Evolutionary conservation across 2,329 filamentous ascomycete genomes (phyloP).

Genomic region (Penicillium sp.): DNA sequence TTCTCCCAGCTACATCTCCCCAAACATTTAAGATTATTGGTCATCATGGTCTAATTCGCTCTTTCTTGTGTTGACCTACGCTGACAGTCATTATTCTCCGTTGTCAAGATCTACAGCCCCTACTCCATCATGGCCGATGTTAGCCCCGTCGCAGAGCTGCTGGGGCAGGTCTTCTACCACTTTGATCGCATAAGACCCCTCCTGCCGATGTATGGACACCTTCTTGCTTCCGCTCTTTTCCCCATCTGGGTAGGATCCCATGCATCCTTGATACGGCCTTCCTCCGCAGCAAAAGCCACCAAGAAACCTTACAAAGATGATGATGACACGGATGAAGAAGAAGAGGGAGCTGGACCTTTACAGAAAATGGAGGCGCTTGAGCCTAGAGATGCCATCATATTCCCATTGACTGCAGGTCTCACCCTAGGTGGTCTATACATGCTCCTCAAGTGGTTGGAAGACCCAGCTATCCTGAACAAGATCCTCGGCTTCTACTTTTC

Average conservation of each 20-base stretch:
- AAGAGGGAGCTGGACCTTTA: slow-evolving; percentile 55
- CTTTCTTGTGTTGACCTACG: not conserved
- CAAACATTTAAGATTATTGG: not conserved
- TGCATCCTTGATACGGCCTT: slow-evolving; percentile 79
- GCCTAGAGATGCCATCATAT: slow-evolving; percentile 78
- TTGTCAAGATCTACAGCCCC: not conserved
- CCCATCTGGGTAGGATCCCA: slow-evolving; percentile 85
- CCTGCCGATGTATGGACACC: slow-evolving; percentile 61
- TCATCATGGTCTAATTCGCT: slow-evolving; percentile 18
- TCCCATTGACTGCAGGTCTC: slow-evolving; percentile 75
- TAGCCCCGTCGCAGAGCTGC: slow-evolving; percentile 40
- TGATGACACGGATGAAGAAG: slow-evolving; percentile 47
- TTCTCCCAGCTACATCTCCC: slow-evolving; percentile 5
- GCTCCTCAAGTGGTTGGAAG: slow-evolving; percentile 83
- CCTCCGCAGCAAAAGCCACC: slow-evolving; percentile 69
- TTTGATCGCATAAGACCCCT: slow-evolving; percentile 47
- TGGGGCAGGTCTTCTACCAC: slow-evolving; percentile 47
- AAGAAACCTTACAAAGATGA: slow-evolving; percentile 48
- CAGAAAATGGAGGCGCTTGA: slow-evolving; percentile 69
- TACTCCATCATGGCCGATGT: slow-evolving; percentile 34
- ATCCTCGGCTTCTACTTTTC: slow-evolving; percentile 84
- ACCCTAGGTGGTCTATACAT: slow-evolving; percentile 79
- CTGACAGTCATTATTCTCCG: not conserved
- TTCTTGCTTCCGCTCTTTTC: slow-evolving; percentile 70
- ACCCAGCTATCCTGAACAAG: slow-evolving; percentile 78